Base-by-base conservation (phyloP, 2,329 filamentous ascomycete genomes). In the Colletotrichum lindemuthianum region DNA sequence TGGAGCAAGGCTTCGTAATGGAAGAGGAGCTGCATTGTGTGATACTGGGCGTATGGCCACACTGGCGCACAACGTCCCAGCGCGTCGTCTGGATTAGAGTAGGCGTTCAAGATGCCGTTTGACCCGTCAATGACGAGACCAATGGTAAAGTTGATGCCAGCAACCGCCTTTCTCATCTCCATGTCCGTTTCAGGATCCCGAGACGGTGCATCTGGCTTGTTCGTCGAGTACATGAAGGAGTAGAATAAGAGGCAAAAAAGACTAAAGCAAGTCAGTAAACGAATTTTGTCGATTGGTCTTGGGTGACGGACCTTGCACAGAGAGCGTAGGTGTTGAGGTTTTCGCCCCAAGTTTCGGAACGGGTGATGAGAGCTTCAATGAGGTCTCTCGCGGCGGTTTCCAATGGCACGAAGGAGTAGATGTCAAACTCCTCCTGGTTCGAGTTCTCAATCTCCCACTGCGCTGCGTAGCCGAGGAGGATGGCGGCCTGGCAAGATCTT, bases 71-170 rank as follows among this genome's bases (percentile, higher is more conserved):
- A 74, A n/a, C 71, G 70, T 34, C 72, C 72, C 33, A 76, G 69
- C 24, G 75, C 70, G 16, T 73, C 72, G 9, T 75, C 73, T 10
- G 70, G 69, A 41, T 71, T 72, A 24, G 72, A 69, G 34, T 76
- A 73, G 51, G 75, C 73, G 41, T 73, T 70, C 55, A 76, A 76
- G 52, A 76, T 72, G 39, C 76, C 73, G 43, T 71, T 71, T n/a
- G 74, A 76, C 24, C 74, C 75, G 56, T 77, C 75, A 57, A 73
- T 71, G 41, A 77, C 73, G 52, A 77, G 74, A 49, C 75, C 72
- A 40, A 77, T 73, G 57, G 75, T 75, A 59, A 77, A 77, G 68
- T 77, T 77, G 59, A 77, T 70, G 57, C 75, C 75, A 12, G 75
- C 74, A 13, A 77, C 73, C 65, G 75, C 75, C 59, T 77, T 77